Base-by-base conservation (phyloP, 2,329 filamentous ascomycete genomes). In the Sporothrix dimorphospora region DNA sequence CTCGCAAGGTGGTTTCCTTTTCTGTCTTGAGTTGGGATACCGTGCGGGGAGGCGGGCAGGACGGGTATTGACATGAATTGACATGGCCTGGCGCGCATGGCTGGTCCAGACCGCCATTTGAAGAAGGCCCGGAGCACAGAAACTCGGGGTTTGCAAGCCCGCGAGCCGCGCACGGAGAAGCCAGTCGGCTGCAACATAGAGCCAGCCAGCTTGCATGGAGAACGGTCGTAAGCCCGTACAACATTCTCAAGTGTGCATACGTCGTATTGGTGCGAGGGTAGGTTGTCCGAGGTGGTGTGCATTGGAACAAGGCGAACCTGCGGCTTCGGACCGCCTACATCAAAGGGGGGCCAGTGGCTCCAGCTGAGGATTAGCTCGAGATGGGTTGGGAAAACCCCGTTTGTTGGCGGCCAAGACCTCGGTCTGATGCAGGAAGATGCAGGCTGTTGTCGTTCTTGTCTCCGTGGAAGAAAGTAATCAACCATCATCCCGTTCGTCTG, bases 71-170 rank as follows among this genome's bases (percentile, higher is more conserved):
- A 40, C 16, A 21, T 40, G 30, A 14, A 19, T n/a, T 30, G 30
- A n/a, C 55, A 38, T 9, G n/a, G 11, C 14, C 4, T 63, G 59
- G 38, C n/a, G 21, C 30, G 8, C n/a, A 6, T 16, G n/a, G 38
- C 38, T 65, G 59, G 34, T 27, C 59, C 38, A 65, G 59, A 65
- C 38, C 59, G 59, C 59, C 40, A 65, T 45, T 63, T 65, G 38
- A 38, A 42, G 5, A 21, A 65, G 30, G 21, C 7, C 38, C 6
- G 59, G 34, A 27, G 9, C 9, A 14, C 38, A 24, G 19, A 61
- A 14, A 19, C 38, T 42, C 34, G 59, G 59, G 19, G 38, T 63
- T 63, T 63, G 34, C 9, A 9, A 63, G 59, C n/a, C n/a, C 59
- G 59, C n/a, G n/a, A 63, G 38, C 59, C 59, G n/a, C 34, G 38